A percentile compares a stretch with the other conserved stretches of the same genome.
phyloP scores from a whole-genome alignment of 2,329 filamentous ascomycete genomes.

The Colletotrichum falcatum region DNA sequence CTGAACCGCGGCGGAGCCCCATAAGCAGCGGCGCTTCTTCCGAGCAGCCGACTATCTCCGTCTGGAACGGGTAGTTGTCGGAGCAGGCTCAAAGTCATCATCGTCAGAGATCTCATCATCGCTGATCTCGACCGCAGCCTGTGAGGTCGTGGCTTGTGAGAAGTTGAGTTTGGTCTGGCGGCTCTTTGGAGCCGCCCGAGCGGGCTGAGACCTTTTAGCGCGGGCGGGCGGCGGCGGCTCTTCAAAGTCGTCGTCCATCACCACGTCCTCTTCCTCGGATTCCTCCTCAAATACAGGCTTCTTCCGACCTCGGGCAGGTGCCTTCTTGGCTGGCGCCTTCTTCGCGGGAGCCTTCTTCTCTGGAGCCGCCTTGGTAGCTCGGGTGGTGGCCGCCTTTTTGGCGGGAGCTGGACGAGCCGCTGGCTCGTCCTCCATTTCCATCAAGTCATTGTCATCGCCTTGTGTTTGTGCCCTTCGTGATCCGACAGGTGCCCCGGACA shows the following conservation, averaged over 20 bases:
- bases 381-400: constrained; percentile 45
- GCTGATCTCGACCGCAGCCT: constrained; percentile 69
- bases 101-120: constrained; percentile 75
- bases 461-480: constrained; percentile 42
- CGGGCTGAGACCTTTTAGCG: constrained; percentile 48
- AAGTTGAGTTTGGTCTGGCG: constrained; percentile 65
- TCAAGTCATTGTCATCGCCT: constrained; percentile 63
- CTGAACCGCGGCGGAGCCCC: background rate
- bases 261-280: constrained; percentile 62
- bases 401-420: constrained; percentile 50
- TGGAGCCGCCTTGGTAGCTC: constrained; percentile 49
- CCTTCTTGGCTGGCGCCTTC: constrained; percentile 54
- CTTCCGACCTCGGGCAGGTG: constrained; percentile 53
- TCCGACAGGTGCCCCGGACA: constrained; percentile 47
- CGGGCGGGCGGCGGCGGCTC: constrained; percentile 42
- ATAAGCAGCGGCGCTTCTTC: background rate
- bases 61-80: constrained; percentile 47
- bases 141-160: constrained; percentile 57
- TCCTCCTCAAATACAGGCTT: constrained; percentile 52
- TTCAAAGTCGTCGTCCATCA: constrained; percentile 66
- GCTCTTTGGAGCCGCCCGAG: constrained; percentile 48
- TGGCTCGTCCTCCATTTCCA: constrained; percentile 53
- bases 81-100: constrained; percentile 67
- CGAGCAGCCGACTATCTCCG: constrained; percentile 29
- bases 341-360: constrained; percentile 59